Base-by-base conservation (phyloP, 805 yeast genomes). In the Candida oleophila region DNA sequence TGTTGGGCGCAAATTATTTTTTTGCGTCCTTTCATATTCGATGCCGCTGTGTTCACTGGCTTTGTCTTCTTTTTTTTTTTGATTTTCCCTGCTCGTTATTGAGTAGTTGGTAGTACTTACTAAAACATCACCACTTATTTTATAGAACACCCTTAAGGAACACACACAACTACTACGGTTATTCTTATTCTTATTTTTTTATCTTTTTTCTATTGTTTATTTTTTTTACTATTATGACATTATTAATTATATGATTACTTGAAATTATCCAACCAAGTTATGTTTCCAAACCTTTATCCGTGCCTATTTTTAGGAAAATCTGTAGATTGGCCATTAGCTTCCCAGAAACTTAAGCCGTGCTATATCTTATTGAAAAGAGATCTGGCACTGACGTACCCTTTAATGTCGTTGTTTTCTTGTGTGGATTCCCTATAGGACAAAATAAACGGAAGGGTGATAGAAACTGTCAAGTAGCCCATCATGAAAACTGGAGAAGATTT, bases 361-460 rank as follows among this genome's bases (percentile, higher is more conserved):
- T 20, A 41, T 41, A 68, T 60, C 52, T 69, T 68, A 49, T 62
- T 66, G 42, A 70, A 69, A 37, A 69, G 58, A 21, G 71, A 54
- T 44, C 76, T 61, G 40, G 68, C 57, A 43, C 60, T 66, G 35
- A 64, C 57, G 37, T 65, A 61, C 4, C 75, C 76, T 47, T 69
- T 71, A 8, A 18, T 22, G 39, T 36, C 39, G 12, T 19, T 19
- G 33, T 39, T 39, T 8, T 39, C 42, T 22, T 39, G 42, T 15
- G 60, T 51, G 14, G 73, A 53, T 47, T 71, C 77, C 47, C 62
- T 68, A 53, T 71, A 72, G 2, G 74, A 68, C 45, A 70, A 68
- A 40, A 65, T 49, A 45, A 72, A 71, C 3, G 77, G 77, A 35
- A 65, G 47, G 18, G 74, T 68, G 32, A 73, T 60, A 11, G 74